Evolutionary conservation across 108 stramenopile species (phyloP), one percentile per base, ranked within the genome.

Genomic region (Nitzschia sp.): DNA sequence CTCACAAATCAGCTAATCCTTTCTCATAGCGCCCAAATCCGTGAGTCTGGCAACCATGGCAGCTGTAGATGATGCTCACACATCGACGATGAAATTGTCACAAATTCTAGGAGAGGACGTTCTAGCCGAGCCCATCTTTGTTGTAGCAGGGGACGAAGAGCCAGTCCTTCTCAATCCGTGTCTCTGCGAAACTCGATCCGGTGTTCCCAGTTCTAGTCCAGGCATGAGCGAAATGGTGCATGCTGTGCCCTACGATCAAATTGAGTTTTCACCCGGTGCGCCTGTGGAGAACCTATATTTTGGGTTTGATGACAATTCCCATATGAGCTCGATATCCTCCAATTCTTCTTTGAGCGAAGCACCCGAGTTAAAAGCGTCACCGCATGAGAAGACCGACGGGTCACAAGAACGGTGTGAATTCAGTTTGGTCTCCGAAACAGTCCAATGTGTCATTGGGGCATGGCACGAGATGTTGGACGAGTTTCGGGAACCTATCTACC

Each of bases 271-370:
- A 19, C 38, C 57, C 19, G 57, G 39, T n/a, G 57, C 57, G 3
- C 57, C 57, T 6, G 8, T 58, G 12, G 57, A 58, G 5, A 39
- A 15, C 7, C 39, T 58, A 1, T 14, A 40, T 1, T 1, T 58
- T 37, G 37, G 15, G 39, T 9, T 15, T 12, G 57, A 58, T 58
- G 39, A 37, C 5, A 25, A 11, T 3, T 58, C 57, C 14, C 38
- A 40, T 38, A 37, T 58, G n/a, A 58, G 57, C 57, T 38, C 15
- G 15, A 58, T 58, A 9, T 25, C 57, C 14, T 48, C 46, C 17
- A 17, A 48, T 48, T 48, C 46, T 48, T 48, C 46, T 2, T 5
- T 48, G 3, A 17, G 3, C 14, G 46, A 48, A 48, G 17, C n/a
- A 17, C 46, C n/a, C 3, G 46, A 48, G 14, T 6, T 6, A 17